Evolutionary conservation across 768 basidiomycete genomes (phyloP).

Genomic region (Macrocybe gigantea): DNA sequence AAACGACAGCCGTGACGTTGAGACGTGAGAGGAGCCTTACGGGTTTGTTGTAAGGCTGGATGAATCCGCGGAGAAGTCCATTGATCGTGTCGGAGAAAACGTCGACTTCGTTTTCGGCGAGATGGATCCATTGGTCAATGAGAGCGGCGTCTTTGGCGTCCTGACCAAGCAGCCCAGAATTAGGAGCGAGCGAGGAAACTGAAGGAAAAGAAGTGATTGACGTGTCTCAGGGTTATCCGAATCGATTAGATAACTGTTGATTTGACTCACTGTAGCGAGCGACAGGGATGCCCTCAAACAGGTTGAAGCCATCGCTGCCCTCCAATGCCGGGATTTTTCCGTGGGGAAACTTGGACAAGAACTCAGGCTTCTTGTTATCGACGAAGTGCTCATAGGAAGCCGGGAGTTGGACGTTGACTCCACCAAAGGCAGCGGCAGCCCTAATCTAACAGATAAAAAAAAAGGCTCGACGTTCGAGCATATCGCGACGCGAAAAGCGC

Average conservation of each 20-base stretch:
- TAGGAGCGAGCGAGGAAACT: conserved; percentile 78
- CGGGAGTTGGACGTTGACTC: conserved; percentile 50
- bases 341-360: conserved; percentile 66
- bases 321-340: conserved; percentile 87
- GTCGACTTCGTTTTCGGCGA: conserved; percentile 63
- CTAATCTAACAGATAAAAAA: conserved; percentile 28
- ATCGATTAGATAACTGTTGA: conserved; percentile 27
- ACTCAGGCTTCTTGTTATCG: conserved; percentile 68
- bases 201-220: conserved; percentile 13
- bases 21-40: conserved; percentile 33
- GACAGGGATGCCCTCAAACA: conserved; percentile 77
- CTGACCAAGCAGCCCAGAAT: conserved; percentile 71
- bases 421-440: conserved; percentile 56
- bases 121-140: conserved; percentile 82
- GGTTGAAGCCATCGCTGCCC: conserved; percentile 65
- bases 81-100: conserved; percentile 27
- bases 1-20: not conserved
- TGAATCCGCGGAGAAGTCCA: conserved; percentile 35
- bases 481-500: not conserved
- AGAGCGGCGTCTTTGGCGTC: conserved; percentile 62
- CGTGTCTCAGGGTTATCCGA: not conserved
- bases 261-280: conserved; percentile 79
- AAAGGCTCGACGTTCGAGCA: not conserved
- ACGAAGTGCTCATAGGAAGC: conserved; percentile 51
- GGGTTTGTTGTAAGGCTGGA: conserved; percentile 77